These are phyloP conservation scores for Sporothrix globosa DNA, from an alignment of 2,329 filamentous ascomycete species.

Conservation along the genomic window DNA sequence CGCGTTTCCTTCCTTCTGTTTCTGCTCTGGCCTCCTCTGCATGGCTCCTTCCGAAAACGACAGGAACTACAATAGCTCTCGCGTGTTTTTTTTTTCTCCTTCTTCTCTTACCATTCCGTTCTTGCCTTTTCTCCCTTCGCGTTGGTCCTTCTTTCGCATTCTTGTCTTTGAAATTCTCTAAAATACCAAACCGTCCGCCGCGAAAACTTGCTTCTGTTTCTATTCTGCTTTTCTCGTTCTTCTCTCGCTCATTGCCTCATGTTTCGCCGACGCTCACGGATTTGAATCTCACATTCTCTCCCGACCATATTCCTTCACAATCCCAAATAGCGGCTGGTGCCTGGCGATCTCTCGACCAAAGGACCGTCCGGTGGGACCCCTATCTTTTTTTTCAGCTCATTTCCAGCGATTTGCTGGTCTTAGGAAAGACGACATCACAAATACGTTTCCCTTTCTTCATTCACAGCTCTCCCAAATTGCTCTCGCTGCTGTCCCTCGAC, in stretches of 20 bases:
- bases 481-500: background rate
- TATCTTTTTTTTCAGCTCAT: background rate
- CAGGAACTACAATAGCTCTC: background rate
- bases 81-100: background rate
- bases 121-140: constrained; percentile 17
- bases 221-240: background rate
- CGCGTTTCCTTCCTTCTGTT: too few relatives aligned
- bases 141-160: background rate
- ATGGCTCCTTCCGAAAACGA: constrained; percentile 2
- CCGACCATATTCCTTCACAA: background rate
- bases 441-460: background rate
- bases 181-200: constrained; percentile 13
- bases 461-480: background rate
- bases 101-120: background rate
- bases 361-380: constrained; percentile 8
- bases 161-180: constrained; percentile 10
- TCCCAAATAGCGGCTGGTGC: background rate
- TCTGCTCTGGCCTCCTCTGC: constrained; percentile 18
- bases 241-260: background rate
- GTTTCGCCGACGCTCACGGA: background rate
- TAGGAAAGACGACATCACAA: background rate
- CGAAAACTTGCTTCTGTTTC: background rate
- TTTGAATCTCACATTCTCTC: background rate
- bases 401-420: background rate
- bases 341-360: constrained; percentile 16